Evolutionary conservation across 768 basidiomycete genomes (phyloP).

Genomic region (Mycena galericulata): DNA sequence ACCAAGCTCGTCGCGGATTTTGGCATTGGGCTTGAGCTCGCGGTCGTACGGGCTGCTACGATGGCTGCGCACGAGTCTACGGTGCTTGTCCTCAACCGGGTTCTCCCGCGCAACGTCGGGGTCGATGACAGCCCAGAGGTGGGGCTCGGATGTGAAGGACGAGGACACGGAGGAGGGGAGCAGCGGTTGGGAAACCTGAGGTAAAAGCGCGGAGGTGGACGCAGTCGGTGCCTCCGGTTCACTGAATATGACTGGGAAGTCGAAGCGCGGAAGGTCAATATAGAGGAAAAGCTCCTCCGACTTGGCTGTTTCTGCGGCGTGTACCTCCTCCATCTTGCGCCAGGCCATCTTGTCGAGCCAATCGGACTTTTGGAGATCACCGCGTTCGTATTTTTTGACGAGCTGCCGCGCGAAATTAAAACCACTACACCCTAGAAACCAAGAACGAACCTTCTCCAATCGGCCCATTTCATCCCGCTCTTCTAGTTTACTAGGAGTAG

Average conservation of each 20-base stretch:
- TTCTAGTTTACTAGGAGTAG: slow-evolving; percentile 89
- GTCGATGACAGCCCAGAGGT: slow-evolving; percentile 90
- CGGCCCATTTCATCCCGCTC: slow-evolving; percentile 94
- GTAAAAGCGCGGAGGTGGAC: slow-evolving; percentile 55
- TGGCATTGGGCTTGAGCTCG: slow-evolving; percentile 97
- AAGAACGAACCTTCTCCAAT: slow-evolving; percentile 80
- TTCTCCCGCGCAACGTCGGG: slow-evolving; percentile 94
- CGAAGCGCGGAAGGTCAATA: slow-evolving; percentile 95
- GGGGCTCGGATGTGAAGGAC: slow-evolving; percentile 70
- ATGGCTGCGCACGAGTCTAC: slow-evolving; percentile 93
- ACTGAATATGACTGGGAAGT: slow-evolving; percentile 96
- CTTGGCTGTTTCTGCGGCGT: slow-evolving; percentile 90
- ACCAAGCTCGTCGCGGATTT: slow-evolving; percentile 91
- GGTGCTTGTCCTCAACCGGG: slow-evolving; percentile 97
- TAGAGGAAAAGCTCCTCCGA: slow-evolving; percentile 96
- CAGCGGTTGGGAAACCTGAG: slow-evolving; percentile 57
- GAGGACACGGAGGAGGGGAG: slow-evolving; percentile 59
- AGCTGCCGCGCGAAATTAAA: slow-evolving; percentile 60
- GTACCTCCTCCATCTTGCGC: slow-evolving; percentile 94
- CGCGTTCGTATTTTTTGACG: slow-evolving; percentile 96
- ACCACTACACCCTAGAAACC: slow-evolving; percentile 25
- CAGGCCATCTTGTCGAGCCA: slow-evolving; percentile 97
- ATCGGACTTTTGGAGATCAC: slow-evolving; percentile 93
- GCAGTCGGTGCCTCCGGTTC: slow-evolving; percentile 71
- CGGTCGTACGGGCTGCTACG: slow-evolving; percentile 94